phyloP scores from a whole-genome alignment of 768 basidiomycete species.

The Trametes elegans region DNA sequence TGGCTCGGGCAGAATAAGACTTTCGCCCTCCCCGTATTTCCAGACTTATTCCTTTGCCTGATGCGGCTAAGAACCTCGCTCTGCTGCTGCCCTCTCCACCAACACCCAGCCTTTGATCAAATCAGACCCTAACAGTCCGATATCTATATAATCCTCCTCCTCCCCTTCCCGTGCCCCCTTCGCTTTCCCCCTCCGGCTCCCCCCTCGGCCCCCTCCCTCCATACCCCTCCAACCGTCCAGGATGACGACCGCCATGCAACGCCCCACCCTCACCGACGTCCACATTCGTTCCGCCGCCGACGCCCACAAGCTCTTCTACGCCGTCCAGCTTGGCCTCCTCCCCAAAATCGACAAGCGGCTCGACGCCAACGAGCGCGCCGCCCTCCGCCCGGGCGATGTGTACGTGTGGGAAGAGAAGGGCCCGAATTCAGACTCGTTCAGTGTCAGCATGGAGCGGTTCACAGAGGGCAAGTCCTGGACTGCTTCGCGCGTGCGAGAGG shows the following conservation, averaged over 20 bases:
- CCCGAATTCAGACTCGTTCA: constrained; percentile 71
- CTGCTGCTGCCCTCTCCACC: constrained; percentile 4
- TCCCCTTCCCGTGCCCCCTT: constrained; percentile 14
- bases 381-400: constrained; percentile 51
- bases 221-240: constrained; percentile 14
- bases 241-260: constrained; percentile 50
- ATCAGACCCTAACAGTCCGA: constrained; percentile 8
- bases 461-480: constrained; percentile 85
- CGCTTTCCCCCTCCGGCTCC: constrained; percentile 23
- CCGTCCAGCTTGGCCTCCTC: constrained; percentile 58
- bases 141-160: constrained; percentile 22
- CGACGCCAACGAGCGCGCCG: constrained; percentile 63
- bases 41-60: constrained; percentile 13
- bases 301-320: constrained; percentile 80
- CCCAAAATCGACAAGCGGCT: constrained; percentile 75
- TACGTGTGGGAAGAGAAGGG: constrained; percentile 75
- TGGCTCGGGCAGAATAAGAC: constrained; percentile 9
- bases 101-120: constrained; percentile 11
- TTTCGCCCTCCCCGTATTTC: constrained; percentile 2
- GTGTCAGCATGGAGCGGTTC: constrained; percentile 80
- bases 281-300: constrained; percentile 77
- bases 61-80: constrained; percentile 18
- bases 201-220: constrained; percentile 18
- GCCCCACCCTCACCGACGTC: constrained; percentile 67
- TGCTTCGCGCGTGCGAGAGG: constrained; percentile 77